Conservation (phyloP, 1,139 yeast species). For the Yamadazyma dushanensis region DNA sequence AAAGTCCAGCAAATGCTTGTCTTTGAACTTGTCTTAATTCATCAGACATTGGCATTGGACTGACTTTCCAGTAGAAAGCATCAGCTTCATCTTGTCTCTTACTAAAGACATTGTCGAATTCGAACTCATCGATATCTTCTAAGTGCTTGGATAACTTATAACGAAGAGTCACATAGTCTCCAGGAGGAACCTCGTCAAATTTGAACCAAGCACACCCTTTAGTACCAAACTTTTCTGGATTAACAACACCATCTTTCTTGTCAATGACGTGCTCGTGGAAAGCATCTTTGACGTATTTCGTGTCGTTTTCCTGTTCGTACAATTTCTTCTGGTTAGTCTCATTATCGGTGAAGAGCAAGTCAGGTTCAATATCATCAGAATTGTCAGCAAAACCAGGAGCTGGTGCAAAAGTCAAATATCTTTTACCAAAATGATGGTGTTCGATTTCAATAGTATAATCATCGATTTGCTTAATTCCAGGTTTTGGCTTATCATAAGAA, state of each 20-base stretch:
- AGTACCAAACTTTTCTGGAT: conserved; percentile 71
- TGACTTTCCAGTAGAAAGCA: conserved; percentile 86
- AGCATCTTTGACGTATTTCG: conserved; percentile 77
- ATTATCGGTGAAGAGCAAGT: conserved; percentile 81
- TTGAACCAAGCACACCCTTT: conserved; percentile 69
- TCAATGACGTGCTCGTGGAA: conserved; percentile 83
- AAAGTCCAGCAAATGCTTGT: conserved; percentile 91
- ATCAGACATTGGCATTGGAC: conserved; percentile 84
- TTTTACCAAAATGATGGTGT: conserved; percentile 72
- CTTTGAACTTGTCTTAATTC: conserved; percentile 84
- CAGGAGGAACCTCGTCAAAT: conserved; percentile 81
- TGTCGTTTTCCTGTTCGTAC: conserved; percentile 60
- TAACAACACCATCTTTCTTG: conserved; percentile 57
- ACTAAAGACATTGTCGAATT: conserved; percentile 71
- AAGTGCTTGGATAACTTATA: conserved; percentile 60
- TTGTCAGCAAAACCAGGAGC: conserved; percentile 73
- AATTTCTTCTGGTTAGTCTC: conserved; percentile 76
- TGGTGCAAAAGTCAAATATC: conserved; percentile 77
- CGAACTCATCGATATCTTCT: conserved; percentile 71
- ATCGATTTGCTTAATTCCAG: conserved; percentile 48
- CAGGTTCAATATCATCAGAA: conserved; percentile 71
- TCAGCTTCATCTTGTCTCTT: conserved; percentile 88
- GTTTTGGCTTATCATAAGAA: conserved; percentile 54
- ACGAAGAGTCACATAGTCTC: conserved; percentile 85
- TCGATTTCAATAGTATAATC: conserved; percentile 55